Conservation (phyloP, 805 yeast genomes). For the Blastobotrys chiropterorum region DNA sequence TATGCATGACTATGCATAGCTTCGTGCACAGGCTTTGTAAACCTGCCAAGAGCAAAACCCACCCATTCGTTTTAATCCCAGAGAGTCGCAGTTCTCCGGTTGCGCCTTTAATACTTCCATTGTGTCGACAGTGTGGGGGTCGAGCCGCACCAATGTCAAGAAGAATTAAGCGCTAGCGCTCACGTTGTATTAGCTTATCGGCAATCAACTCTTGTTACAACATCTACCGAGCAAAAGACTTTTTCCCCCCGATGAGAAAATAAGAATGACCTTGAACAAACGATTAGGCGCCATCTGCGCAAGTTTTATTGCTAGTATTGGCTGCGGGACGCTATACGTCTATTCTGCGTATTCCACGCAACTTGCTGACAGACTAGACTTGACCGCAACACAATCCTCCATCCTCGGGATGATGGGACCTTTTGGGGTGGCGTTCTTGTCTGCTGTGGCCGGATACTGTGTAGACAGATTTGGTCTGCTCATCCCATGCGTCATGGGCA, state of each 20-base stretch:
- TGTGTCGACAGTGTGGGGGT: too few species aligned
- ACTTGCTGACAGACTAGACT: conserved; percentile 47
- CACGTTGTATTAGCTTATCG: not conserved
- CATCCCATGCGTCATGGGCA: conserved; percentile 46
- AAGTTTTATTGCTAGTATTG: conserved; percentile 18
- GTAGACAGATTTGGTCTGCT: conserved; percentile 20
- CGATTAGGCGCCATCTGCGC: conserved; percentile 10
- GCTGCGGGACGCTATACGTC: conserved; percentile 59
- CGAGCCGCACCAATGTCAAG: too few species aligned
- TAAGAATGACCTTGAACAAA: not conserved
- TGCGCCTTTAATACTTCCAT: too few species aligned
- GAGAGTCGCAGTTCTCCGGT: too few species aligned
- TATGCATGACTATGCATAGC: too few species aligned
- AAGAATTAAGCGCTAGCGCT: too few species aligned
- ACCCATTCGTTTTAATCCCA: too few species aligned
- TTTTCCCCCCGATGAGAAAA: not conserved
- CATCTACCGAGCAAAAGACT: too few species aligned
- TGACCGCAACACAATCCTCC: conserved; percentile 57
- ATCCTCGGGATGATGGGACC: conserved; percentile 57
- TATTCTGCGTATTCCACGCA: conserved; percentile 72
- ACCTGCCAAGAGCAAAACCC: too few species aligned
- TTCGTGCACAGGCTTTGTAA: too few species aligned
- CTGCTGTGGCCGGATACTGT: conserved; percentile 21
- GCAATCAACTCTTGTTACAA: not conserved
- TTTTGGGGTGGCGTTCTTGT: conserved; percentile 48